phyloP scores from a whole-genome alignment of 805 yeast genomes.

The Debaryomyces tyrocola region DNA sequence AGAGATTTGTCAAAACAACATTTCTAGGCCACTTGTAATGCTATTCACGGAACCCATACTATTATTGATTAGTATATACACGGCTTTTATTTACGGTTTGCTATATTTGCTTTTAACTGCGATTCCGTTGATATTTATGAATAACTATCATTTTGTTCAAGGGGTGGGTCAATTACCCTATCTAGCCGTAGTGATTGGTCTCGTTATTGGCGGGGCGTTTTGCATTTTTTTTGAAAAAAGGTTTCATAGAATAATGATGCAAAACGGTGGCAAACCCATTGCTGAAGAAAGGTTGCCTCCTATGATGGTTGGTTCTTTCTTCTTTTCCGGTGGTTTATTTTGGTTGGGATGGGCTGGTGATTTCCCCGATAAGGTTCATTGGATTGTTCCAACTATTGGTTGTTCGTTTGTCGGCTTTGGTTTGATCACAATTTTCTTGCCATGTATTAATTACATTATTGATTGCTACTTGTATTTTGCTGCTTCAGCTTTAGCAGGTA shows the following conservation, averaged over 20 bases:
- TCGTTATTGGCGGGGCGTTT: slow-evolving; percentile 51
- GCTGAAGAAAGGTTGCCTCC: slow-evolving; percentile 59
- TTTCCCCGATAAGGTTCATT: slow-evolving; percentile 62
- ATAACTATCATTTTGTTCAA: slow-evolving; percentile 55
- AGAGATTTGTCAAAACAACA: slow-evolving; percentile 34
- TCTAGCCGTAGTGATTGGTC: slow-evolving; percentile 70
- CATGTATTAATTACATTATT: slow-evolving; percentile 52
- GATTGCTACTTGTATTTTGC: slow-evolving; percentile 53
- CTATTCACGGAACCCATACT: slow-evolving; percentile 43
- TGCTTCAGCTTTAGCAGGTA: slow-evolving; percentile 55
- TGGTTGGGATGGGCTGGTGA: slow-evolving; percentile 85
- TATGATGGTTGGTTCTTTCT: slow-evolving; percentile 62
- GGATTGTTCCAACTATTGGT: slow-evolving; percentile 55
- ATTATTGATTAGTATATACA: slow-evolving; percentile 41
- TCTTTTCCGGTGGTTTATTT: slow-evolving; percentile 70
- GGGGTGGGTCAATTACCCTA: slow-evolving; percentile 81
- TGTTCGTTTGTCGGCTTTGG: slow-evolving; percentile 38
- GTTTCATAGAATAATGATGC: slow-evolving; percentile 32
- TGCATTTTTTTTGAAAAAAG: slow-evolving; percentile 52
- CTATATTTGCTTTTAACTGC: slow-evolving; percentile 47
- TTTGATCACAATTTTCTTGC: slow-evolving; percentile 50
- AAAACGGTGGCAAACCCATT: slow-evolving; percentile 13
- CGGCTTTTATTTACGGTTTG: slow-evolving; percentile 50
- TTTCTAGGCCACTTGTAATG: slow-evolving; percentile 40
- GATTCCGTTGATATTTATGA: slow-evolving; percentile 45